Conservation (phyloP, 129 eudicot genomes). For the Flaveria robusta region DNA sequence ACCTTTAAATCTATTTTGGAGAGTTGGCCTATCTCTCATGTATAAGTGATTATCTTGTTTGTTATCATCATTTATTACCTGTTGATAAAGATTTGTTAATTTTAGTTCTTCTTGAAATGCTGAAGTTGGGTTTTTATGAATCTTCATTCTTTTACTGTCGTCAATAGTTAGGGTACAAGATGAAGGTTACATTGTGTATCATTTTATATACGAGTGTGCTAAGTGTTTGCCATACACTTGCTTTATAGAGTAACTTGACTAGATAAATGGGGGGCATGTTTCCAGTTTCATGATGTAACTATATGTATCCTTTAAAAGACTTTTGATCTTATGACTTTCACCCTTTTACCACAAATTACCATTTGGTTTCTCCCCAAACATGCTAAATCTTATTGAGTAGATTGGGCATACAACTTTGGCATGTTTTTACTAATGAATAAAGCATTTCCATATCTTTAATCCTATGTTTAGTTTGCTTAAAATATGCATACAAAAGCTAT, state of each 20-base stretch:
- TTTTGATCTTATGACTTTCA: background rate
- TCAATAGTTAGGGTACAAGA: background rate
- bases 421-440: background rate
- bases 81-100: background rate
- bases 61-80: background rate
- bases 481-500: background rate
- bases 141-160: background rate
- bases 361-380: too few species aligned
- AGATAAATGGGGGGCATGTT: background rate
- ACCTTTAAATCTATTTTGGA: background rate
- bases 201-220: background rate
- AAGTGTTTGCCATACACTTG: background rate
- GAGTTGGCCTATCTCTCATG: background rate
- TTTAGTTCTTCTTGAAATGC: background rate
- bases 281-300: background rate
- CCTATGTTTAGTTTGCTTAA: background rate
- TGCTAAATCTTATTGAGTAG: background rate
- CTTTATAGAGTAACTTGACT: background rate
- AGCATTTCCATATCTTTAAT: background rate
- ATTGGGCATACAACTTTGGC: background rate
- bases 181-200: background rate
- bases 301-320: background rate
- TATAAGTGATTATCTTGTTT: background rate
- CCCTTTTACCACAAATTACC: background rate
- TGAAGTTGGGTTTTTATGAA: background rate